A percentile compares a stretch with the other conserved stretches of the same genome.
Evolutionary conservation across 1,284 basidiomycete species (phyloP).

Genomic region (Trichosporon sp.): DNA sequence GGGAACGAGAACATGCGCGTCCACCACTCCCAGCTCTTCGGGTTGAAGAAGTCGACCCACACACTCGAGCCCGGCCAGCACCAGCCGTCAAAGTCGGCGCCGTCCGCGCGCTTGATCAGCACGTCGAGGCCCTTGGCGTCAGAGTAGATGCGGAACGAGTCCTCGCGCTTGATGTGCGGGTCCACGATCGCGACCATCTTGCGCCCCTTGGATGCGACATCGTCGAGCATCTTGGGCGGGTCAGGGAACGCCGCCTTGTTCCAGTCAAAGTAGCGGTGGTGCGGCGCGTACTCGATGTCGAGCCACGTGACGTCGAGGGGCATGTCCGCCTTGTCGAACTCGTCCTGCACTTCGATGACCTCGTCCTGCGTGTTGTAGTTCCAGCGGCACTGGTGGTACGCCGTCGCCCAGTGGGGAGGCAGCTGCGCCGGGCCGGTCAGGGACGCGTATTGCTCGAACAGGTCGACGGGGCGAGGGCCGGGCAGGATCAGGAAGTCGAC

Average conservation of each 20-base stretch:
- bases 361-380: conserved; percentile 93
- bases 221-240: conserved; percentile 86
- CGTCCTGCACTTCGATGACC: conserved; percentile 75
- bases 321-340: conserved; percentile 89
- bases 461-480: conserved; percentile 71
- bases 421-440: conserved; percentile 82
- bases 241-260: conserved; percentile 86
- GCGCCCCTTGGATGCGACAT: conserved; percentile 75
- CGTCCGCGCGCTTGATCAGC: conserved; percentile 75
- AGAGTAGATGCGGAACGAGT: conserved; percentile 78
- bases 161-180: conserved; percentile 84
- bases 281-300: conserved; percentile 92
- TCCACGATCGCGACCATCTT: conserved; percentile 99
- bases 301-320: conserved; percentile 98
- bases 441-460: conserved; percentile 79
- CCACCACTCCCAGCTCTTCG: conserved; percentile 88
- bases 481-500: conserved; percentile 91
- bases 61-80: conserved; percentile 95
- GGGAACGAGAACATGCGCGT: conserved; percentile 69
- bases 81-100: conserved; percentile 91
- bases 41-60: conserved; percentile 98
- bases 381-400: conserved; percentile 97
- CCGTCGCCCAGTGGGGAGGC: conserved; percentile 86
- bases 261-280: conserved; percentile 98
- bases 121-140: conserved; percentile 74